Evolutionary conservation across 208 protist genomes (phyloP), one percentile per base, ranked within the genome.

Genomic region (Acanthamoeba castellanii): DNA sequence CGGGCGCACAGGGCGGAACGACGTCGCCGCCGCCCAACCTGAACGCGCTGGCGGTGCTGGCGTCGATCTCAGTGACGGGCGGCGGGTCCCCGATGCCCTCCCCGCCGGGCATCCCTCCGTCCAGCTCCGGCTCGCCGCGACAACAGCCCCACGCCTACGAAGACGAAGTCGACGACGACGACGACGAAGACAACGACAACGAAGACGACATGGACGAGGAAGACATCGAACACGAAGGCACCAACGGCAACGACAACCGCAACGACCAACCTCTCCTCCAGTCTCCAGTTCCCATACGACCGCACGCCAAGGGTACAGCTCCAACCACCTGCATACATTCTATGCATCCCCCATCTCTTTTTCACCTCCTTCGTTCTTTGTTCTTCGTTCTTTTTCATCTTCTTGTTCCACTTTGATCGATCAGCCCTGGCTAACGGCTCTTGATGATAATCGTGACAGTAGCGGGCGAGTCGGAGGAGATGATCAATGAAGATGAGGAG

Each of bases 1-100:
- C 3, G 37, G n/a, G 8, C 47, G 47, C 47, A 78, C 11, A 47
- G 3, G n/a, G 70, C 32, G 30, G 45, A 6, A n/a, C 42, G n/a
- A 22, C 34, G 34, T 50, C 76, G 76, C 42, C 47, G 76, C 37
- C 76, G 76, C 37, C 76, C 76, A 85, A 57, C n/a, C 68, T 74
- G 30, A 74, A n/a, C n/a, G 68, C 68, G 68, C n/a, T 74, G 68
- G 68, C 68, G 7, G 32, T 27, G 68, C 68, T 74, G 68, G 68
- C 68, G n/a, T 74, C 68, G 30, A 74, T 74, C n/a, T 74, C 68
- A 16, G 59, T 64, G 59, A 64, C 59, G 59, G 22, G 18, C 20
- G 59, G 59, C 68, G 25, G 9, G 27, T 74, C 68, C 3, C 37
- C 68, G n/a, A n/a, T n/a, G 68, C 27, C 68, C 30, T 74, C 68